Evolutionary conservation across 2,329 filamentous ascomycete genomes (phyloP), one percentile per base, ranked within the genome.

Genomic region (Periconia macrospinosa): DNA sequence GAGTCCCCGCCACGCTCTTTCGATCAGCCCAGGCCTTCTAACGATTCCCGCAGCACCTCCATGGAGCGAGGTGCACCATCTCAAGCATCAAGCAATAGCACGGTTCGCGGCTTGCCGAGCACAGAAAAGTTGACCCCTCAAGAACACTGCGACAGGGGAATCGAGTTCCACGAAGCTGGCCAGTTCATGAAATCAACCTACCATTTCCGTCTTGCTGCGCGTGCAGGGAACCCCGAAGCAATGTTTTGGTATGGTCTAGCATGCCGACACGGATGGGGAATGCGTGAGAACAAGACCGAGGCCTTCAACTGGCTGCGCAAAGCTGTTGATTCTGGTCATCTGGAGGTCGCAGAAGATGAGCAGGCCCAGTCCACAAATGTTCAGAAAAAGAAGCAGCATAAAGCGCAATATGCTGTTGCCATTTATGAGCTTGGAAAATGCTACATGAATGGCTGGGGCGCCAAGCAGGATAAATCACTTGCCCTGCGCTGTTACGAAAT

Each of bases 361-460:
- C 60, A 78, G 64, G 82, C 85, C 61, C 86, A 88, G 75, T 73
- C 78, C 11, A 82, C 86, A 0, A 85, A 91, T 71, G 72, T 86
- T 7, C 67, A 84, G 27, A 90, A 93, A 71, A 85, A 85, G 62
- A 94, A 92, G 74, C 88, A 90, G 6, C 87, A 92, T 58, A 91
- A 92, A 67, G 92, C 92, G 11, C 93, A 97, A 67, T 96, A 97
- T 72, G 94, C 93, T 0, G 81, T 97, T 43, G 94, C 92, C 65
- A 92, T 97, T 50, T 99, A 99, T 65, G 94, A 99, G 76, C 81
- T 99, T 20, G 94, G 94, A 3, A 92, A 97, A 23, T 96, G 91
- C 70, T 93, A 97, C 70, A 92, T 97, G 86, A 97, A 99, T 65
- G 94, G 94, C 6, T 99, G 94, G 94, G 94, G 94, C 15, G 95